phyloP scores from a whole-genome alignment of 176 grass and related monocot genomes.

The Ananas comosus region DNA sequence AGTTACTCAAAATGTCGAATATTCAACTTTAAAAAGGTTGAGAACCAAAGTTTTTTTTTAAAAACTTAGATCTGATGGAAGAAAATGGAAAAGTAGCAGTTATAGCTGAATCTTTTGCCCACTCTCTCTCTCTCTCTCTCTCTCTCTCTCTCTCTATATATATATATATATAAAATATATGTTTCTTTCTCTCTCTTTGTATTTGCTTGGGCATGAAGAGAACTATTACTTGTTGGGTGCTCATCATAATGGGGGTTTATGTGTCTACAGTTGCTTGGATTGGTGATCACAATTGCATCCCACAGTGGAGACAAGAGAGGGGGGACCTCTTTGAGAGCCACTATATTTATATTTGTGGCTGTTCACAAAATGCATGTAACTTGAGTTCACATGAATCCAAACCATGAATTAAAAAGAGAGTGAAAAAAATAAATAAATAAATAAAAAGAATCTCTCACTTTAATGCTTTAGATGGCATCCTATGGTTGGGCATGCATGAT shows the following conservation, averaged over 20 bases:
- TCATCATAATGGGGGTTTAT: conserved; percentile 1
- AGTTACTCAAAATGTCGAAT: too few relatives aligned
- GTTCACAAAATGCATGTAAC: not conserved
- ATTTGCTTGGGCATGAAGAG: not conserved
- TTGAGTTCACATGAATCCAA: conserved; percentile 7
- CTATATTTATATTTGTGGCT: not conserved
- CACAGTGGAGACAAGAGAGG: conserved; percentile 9
- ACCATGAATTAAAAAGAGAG: not conserved
- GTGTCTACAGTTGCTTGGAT: not conserved
- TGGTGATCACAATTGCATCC: not conserved
- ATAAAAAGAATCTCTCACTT: not conserved
- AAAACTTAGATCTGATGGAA: not conserved
- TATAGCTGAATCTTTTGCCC: not conserved
- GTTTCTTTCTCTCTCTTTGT: not conserved
- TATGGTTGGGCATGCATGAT: not conserved
- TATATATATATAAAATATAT: conserved; percentile 1
- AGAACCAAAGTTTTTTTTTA: too few relatives aligned
- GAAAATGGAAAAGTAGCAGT: not conserved
- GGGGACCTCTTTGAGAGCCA: not conserved
- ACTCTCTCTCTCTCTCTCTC: not conserved
- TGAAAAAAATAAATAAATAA: not conserved
- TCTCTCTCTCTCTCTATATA: not conserved
- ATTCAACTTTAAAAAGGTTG: too few relatives aligned
- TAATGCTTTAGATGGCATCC: conserved; percentile 1
- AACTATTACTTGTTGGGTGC: not conserved